Percentiles rank a stretch among this genome's conserved stretches.
Conservation (phyloP, 768 basidiomycete genomes). For the Russula virescens region DNA sequence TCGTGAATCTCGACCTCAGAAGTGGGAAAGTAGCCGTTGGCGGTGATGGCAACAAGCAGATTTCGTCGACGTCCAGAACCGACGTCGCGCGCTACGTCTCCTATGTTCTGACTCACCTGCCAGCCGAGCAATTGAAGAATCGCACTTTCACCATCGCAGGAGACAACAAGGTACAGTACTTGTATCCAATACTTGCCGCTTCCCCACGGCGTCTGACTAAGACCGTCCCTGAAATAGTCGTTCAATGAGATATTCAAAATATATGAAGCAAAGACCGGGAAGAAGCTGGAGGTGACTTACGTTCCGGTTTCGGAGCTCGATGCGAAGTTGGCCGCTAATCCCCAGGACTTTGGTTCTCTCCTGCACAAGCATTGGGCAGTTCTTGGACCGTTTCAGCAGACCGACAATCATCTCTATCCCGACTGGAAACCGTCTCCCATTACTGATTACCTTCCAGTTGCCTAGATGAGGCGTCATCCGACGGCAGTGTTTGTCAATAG, state of each 20-base stretch:
- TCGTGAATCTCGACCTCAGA: slow-evolving; percentile 11
- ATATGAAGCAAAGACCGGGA: slow-evolving; percentile 24
- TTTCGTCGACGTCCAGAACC: slow-evolving; percentile 22
- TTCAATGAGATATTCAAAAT: slow-evolving; percentile 24
- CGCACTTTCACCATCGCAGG: slow-evolving; percentile 11
- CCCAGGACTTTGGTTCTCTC: slow-evolving; percentile 4
- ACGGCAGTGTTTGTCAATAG: background rate
- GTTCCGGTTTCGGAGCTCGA: slow-evolving; percentile 15
- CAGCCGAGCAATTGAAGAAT: slow-evolving; percentile 15
- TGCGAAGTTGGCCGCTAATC: slow-evolving; percentile 18
- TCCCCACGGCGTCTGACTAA: background rate
- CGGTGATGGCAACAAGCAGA: slow-evolving; percentile 22
- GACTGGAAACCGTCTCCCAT: slow-evolving; percentile 24
- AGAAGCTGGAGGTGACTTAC: slow-evolving; percentile 22
- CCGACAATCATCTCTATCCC: slow-evolving; percentile 22
- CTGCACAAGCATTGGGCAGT: slow-evolving; percentile 19
- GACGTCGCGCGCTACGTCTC: slow-evolving; percentile 23
- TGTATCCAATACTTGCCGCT: background rate
- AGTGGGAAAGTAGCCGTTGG: slow-evolving; percentile 19
- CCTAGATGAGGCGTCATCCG: background rate
- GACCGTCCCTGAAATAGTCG: background rate
- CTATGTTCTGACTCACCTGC: slow-evolving; percentile 20
- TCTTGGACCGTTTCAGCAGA: slow-evolving; percentile 3
- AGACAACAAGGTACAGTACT: slow-evolving; percentile 12
- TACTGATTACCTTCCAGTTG: slow-evolving; percentile 10